Base-by-base conservation (phyloP, 768 basidiomycete species). In the Dacryopinax primogenitus region DNA sequence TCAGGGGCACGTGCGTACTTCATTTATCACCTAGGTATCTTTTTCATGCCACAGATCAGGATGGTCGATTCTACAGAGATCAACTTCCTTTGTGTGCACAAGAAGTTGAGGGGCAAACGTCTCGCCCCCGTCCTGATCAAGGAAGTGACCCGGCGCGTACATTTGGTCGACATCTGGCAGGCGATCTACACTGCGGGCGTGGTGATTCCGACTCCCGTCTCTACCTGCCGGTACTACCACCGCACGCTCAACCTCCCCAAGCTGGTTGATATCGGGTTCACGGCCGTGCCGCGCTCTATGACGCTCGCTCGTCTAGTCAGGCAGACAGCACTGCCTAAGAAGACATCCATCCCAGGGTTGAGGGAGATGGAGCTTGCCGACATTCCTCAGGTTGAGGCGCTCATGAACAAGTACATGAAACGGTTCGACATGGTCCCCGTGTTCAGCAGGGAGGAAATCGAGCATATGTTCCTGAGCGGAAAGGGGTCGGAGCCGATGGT, bases 51-150 rank as follows among this genome's bases (percentile, higher is more conserved):
- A 23, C 18, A 44, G 41, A 15, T 6, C 41, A 44, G 41, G 18
- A 23, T 44, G 41, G 41, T 98, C 72, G 77, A 75, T 32, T 84
- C 85, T 41, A 86, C 86, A 73, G 96, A 98, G 76, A 94, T 99
- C 78, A 99, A 98, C 75, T 98, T 90, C 76, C 86, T 99, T 62
- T 95, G 92, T 71, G 86, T 97, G 0, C 94, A 96, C 82, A 99
- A 99, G 79, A 97, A 96, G 75, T 78, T 98, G 35, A 87, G 96
- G 18, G 90, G 92, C 0, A 97, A 97, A 74, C 88, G 96, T 39
- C 79, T 98, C 26, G 87, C 96, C 0, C 96, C 96, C 0, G 90
- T 98, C 13, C 81, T 99, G 62, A 98, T 99, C 77, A 96, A 96
- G 74, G 96, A 99, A 72, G 88, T 98, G 28, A 98, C 96, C 0